Base-by-base conservation (phyloP, 495 filamentous ascomycete species). In the Neurospora sublineolata region DNA sequence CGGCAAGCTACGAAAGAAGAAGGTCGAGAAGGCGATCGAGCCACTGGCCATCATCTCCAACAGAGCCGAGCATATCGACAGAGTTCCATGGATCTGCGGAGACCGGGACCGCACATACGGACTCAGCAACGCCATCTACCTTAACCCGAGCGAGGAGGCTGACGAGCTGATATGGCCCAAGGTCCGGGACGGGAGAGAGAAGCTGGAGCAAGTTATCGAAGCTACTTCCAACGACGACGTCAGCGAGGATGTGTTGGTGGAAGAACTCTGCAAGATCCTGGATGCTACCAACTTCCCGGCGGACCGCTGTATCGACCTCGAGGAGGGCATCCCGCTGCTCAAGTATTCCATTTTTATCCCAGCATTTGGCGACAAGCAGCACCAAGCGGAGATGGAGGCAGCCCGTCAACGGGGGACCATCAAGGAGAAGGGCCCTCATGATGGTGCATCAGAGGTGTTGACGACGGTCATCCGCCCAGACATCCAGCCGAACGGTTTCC, bases 1-100 rank as follows among this genome's bases (percentile, higher is more conserved):
- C 80, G 95, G 95, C 7, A 87, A 89, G 72, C 80, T 97, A 71
- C 87, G 89, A 39, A 76, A 75, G 9, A 64, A 37, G 20, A 68
- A 69, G 36, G 72, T 42, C 0, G 71, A 69, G 2, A 77, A 81
- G 23, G 79, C 79, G 9, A 77, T 89, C 20, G 87, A 93, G 77
- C 90, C 90, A 6, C 78, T 99, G 67, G 93, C 93, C 23, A 89
- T 98, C 72, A 87, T 99, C 58, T 95, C 92, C 60, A 99, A 99
- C 78, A 89, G 95, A n/a, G 88, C 85, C 52, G 90, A 90, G 4
- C 82, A 87, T 69, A 77, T 82, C 12, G 88, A 89, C 37, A 84
- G 88, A 18, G 84, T 91, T 4, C 86, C 86, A 36, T 93, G 93
- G 90, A 88, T 97, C 39, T 88, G 86, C 12, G 84, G 84, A 3